Evolutionary conservation across 306 rosid genomes (phyloP).

Genomic region (Notholithocarpus densiflorus): DNA sequence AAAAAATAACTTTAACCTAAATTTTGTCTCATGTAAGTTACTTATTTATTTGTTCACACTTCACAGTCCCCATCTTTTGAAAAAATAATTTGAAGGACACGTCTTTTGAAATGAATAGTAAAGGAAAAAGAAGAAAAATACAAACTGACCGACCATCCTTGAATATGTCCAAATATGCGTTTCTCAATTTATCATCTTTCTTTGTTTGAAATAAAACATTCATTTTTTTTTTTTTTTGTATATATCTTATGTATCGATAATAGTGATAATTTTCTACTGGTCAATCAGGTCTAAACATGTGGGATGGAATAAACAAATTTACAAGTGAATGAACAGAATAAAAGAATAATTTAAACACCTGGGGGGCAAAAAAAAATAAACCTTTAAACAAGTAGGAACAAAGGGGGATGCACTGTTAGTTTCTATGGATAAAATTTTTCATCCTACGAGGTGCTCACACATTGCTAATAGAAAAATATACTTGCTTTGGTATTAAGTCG

Average conservation of each 20-base stretch:
- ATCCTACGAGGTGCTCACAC: not conserved
- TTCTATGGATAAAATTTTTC: not conserved
- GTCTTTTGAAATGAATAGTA: not conserved
- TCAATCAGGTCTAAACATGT: constrained; percentile 41
- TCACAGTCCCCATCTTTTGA: too few relatives aligned
- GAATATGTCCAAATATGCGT: constrained; percentile 33
- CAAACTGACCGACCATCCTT: constrained; percentile 20
- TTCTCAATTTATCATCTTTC: constrained; percentile 27
- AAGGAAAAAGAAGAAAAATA: not conserved
- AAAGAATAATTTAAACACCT: too few relatives aligned
- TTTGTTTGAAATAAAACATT: constrained; percentile 22
- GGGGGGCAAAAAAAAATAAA: not conserved
- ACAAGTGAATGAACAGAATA: not conserved
- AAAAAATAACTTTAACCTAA: too few relatives aligned
- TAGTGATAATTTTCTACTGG: constrained; percentile 25
- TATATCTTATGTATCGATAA: not conserved
- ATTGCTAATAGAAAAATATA: not conserved
- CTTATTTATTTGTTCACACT: too few relatives aligned
- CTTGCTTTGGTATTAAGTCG: not conserved
- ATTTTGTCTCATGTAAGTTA: too few relatives aligned
- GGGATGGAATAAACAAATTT: constrained; percentile 35
- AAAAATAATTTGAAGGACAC: too few relatives aligned
- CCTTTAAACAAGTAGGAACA: not conserved
- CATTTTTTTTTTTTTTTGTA: not conserved
- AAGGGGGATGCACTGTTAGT: constrained; percentile 57